Percentiles rank a stretch among this genome's conserved stretches.
Conservation (phyloP, 78 protist species). For the Trichosphaerium sp. region DNA sequence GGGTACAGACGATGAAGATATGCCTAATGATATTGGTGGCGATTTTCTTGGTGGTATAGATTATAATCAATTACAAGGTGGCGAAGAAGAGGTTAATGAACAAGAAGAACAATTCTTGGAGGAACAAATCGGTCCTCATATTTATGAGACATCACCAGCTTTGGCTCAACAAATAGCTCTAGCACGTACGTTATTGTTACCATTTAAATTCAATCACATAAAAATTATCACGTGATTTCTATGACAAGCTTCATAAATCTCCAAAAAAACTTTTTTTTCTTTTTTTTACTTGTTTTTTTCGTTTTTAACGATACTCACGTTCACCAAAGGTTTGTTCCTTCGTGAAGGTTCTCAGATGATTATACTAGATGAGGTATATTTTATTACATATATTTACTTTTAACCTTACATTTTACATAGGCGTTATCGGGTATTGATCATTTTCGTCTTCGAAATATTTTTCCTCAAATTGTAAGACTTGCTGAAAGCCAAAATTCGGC, state of each 20-base stretch:
- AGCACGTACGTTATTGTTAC: conserved; percentile 30
- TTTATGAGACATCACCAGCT: conserved; percentile 1
- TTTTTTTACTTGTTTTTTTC: conserved; percentile 14
- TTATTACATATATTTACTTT: conserved; percentile 31
- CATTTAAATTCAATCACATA: conserved; percentile 20
- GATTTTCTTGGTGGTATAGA: too few species aligned
- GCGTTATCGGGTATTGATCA: conserved; percentile 18
- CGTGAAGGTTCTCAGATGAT: conserved; percentile 31
- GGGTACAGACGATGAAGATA: too few species aligned
- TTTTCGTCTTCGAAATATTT: conserved; percentile 24
- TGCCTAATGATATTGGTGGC: too few species aligned
- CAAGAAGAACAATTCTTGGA: neutral
- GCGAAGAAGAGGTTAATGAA: neutral
- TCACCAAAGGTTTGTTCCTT: too few species aligned
- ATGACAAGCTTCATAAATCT: conserved; percentile 25
- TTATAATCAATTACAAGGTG: neutral
- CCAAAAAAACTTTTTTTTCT: neutral
- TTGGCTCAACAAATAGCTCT: conserved; percentile 20
- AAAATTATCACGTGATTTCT: neutral
- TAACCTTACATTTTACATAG: too few species aligned
- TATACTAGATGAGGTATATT: conserved; percentile 27
- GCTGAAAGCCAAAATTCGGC: conserved; percentile 19
- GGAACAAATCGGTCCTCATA: too few species aligned
- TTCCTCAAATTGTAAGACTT: conserved; percentile 23
- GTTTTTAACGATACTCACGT: conserved; percentile 27